Conservation (phyloP, 1,284 basidiomycete species). For the Irpex lacteus region DNA sequence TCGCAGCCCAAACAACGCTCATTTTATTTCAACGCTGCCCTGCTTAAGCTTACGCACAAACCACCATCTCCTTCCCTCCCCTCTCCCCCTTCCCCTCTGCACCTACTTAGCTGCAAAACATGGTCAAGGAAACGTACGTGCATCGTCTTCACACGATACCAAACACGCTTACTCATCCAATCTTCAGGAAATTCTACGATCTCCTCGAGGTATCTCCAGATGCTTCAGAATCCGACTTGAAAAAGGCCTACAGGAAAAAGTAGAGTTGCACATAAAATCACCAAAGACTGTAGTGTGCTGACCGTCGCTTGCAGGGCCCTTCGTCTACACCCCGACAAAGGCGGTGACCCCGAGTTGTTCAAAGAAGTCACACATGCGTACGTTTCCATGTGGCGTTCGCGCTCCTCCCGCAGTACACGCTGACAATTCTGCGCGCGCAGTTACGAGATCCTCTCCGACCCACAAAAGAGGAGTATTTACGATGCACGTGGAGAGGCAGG, state of each 20-base stretch:
- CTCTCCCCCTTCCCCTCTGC: conserved; percentile 16
- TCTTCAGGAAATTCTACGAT: conserved; percentile 84
- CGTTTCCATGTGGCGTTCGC: conserved; percentile 28
- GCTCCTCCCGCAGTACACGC: conserved; percentile 1
- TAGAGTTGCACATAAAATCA: conserved; percentile 30
- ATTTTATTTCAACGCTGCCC: conserved; percentile 5
- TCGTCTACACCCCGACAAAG: conserved; percentile 93
- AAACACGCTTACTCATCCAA: conserved; percentile 13
- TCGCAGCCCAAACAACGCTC: conserved; percentile 3
- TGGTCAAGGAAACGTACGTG: conserved; percentile 71
- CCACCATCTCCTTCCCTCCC: conserved; percentile 15
- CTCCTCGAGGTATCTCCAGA: conserved; percentile 78
- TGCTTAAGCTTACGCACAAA: not conserved
- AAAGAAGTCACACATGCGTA: conserved; percentile 97
- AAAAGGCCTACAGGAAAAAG: conserved; percentile 96
- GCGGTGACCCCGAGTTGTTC: conserved; percentile 95
- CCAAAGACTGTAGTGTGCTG: not conserved
- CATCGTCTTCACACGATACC: conserved; percentile 1
- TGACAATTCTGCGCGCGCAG: conserved; percentile 35
- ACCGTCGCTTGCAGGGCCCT: conserved; percentile 62
- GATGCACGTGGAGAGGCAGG: conserved; percentile 95
- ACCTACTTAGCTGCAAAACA: conserved; percentile 26
- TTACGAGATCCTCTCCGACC: conserved; percentile 93
- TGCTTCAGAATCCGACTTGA: conserved; percentile 81
- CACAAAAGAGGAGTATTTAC: conserved; percentile 83